Percentiles rank a stretch among this genome's conserved stretches.
These are phyloP conservation scores for Elymus sibiricus DNA, from an alignment of 176 grass and related monocot species.

Conservation along the genomic window DNA sequence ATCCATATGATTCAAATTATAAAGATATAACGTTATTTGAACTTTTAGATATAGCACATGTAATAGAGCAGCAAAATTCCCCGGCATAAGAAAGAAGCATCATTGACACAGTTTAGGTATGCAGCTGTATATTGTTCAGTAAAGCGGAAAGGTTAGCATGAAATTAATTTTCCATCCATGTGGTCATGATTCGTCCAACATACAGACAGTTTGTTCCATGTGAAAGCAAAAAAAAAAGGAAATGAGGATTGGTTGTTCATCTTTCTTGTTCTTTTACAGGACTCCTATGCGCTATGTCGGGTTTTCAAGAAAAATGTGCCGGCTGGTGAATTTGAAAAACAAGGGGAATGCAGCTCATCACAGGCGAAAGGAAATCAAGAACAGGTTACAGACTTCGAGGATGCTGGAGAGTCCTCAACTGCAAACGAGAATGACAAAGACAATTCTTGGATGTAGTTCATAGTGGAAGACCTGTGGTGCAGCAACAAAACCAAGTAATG, in stretches of 20 bases:
- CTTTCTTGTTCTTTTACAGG: slow-evolving; percentile 46
- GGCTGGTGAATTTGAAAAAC: slow-evolving; percentile 49
- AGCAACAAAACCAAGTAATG: slow-evolving; percentile 51
- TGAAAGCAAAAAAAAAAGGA: neutral
- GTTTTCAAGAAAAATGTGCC: slow-evolving; percentile 95
- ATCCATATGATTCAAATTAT: neutral
- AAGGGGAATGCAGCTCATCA: slow-evolving; percentile 62
- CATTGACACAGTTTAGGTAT: neutral
- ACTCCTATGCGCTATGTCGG: slow-evolving; percentile 87
- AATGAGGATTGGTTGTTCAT: slow-evolving; percentile 7
- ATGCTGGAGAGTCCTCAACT: slow-evolving; percentile 52
- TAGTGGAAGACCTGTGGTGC: slow-evolving; percentile 78
- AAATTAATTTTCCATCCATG: neutral
- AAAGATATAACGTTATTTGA: neutral
- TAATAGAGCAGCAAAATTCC: neutral
- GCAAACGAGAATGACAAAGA: slow-evolving; percentile 81
- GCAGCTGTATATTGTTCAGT: neutral
- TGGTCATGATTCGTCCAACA: neutral
- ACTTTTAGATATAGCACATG: neutral
- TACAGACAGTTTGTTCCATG: neutral
- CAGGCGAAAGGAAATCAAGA: slow-evolving; percentile 52
- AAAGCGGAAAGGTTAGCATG: neutral
- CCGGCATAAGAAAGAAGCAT: neutral
- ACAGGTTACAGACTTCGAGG: slow-evolving; percentile 12
- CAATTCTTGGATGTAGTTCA: slow-evolving; percentile 98